phyloP scores from a whole-genome alignment of 139 green algal species.

The Coccomyxa sp. region DNA sequence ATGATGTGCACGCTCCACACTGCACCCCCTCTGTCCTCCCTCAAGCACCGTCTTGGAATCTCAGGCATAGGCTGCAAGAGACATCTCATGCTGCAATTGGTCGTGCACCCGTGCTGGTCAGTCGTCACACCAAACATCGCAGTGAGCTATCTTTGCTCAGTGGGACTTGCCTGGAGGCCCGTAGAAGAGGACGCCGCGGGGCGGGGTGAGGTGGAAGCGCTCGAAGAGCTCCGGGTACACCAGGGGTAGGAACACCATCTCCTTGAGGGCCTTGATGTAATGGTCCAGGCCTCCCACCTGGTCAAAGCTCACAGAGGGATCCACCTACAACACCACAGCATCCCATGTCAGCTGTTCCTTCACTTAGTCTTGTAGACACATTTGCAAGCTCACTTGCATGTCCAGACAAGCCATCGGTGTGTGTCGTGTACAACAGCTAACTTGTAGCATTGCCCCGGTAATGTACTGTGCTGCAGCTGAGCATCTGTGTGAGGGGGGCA shows the following conservation, averaged over 20 bases:
- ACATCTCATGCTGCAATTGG: too few relatives aligned
- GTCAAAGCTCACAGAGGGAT: conserved; percentile 83
- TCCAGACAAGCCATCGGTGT: background rate
- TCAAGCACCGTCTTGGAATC: too few relatives aligned
- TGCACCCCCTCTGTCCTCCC: too few relatives aligned
- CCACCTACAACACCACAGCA: too few relatives aligned
- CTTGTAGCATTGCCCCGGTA: background rate
- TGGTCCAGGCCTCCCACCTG: conserved; percentile 81
- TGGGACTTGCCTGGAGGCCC: conserved; percentile 83
- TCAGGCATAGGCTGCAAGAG: too few relatives aligned
- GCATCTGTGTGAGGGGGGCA: background rate
- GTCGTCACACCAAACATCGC: too few relatives aligned
- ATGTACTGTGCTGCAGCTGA: background rate
- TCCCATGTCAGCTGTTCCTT: background rate
- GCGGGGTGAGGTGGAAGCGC: conserved; percentile 79
- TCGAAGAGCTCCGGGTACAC: conserved; percentile 94
- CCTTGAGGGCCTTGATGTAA: conserved; percentile 87
- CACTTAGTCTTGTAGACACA: background rate
- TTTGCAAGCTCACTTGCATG: background rate
- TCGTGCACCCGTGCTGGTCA: too few relatives aligned
- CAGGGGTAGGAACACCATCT: conserved; percentile 96
- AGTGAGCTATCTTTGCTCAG: too few relatives aligned
- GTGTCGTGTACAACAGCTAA: background rate
- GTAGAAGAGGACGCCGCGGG: conserved; percentile 89
- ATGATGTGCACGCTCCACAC: too few relatives aligned